Percentiles rank a stretch among this genome's conserved stretches.
Conservation (phyloP, 2,329 filamentous ascomycete genomes). For the Fusarium heterosporum region DNA sequence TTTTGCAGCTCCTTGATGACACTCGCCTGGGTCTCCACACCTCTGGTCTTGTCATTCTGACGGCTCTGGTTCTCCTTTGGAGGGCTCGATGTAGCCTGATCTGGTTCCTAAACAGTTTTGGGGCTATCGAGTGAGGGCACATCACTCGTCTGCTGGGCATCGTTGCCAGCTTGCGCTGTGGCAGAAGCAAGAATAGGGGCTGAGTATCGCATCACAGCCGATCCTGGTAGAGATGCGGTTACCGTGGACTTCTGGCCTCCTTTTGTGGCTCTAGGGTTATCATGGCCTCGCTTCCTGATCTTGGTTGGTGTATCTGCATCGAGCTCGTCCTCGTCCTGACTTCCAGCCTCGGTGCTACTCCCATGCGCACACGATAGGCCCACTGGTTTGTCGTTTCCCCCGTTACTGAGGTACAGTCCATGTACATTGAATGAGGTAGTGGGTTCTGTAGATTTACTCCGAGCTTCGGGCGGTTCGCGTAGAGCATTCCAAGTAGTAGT, state of each 20-base stretch:
- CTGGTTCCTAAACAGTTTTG: slow-evolving; percentile 43
- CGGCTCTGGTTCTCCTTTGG: slow-evolving; percentile 7
- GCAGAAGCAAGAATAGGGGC: slow-evolving; percentile 30
- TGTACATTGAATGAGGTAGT: neutral
- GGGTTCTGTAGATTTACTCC: slow-evolving; percentile 23
- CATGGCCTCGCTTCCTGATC: slow-evolving; percentile 12
- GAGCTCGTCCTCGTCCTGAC: slow-evolving; percentile 12
- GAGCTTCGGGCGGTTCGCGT: neutral
- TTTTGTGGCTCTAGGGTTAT: slow-evolving; percentile 28
- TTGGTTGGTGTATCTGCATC: slow-evolving; percentile 40
- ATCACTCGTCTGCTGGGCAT: neutral
- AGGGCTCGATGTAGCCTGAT: slow-evolving; percentile 18
- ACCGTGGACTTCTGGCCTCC: slow-evolving; percentile 16
- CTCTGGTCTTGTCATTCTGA: slow-evolving; percentile 9
- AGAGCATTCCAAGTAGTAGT: neutral
- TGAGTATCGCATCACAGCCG: slow-evolving; percentile 35
- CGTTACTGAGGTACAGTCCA: neutral
- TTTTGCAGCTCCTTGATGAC: slow-evolving; percentile 14
- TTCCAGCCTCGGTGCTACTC: slow-evolving; percentile 1
- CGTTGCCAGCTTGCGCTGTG: slow-evolving; percentile 1
- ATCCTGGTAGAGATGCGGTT: slow-evolving; percentile 43
- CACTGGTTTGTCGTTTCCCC: neutral
- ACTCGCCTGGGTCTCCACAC: slow-evolving; percentile 1
- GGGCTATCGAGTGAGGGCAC: slow-evolving; percentile 18
- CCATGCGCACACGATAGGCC: neutral